Conservation (phyloP, 2,329 filamentous ascomycete species). For the Ceratocystis lukuohia region DNA sequence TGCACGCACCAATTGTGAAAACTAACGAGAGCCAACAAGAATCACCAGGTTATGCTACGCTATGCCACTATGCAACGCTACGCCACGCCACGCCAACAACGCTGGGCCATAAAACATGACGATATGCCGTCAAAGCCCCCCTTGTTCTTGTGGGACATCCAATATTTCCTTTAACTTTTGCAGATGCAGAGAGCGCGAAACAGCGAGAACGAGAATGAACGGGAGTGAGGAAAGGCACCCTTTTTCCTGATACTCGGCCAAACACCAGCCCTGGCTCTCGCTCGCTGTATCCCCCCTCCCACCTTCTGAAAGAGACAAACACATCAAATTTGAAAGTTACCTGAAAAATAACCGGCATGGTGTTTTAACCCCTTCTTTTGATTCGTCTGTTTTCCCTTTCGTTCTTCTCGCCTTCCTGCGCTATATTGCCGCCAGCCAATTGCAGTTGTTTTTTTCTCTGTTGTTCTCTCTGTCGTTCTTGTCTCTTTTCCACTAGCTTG, state of each 20-base stretch:
- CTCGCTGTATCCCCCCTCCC: not conserved
- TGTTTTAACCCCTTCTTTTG: not conserved
- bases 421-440: not conserved
- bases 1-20: conserved; percentile 1
- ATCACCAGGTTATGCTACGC: not conserved
- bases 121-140: conserved; percentile 9
- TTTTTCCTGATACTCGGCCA: not conserved
- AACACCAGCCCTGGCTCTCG: not conserved
- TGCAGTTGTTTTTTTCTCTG: not conserved
- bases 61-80: not conserved
- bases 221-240: not conserved
- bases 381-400: not conserved
- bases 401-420: not conserved
- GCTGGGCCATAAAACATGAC: conserved; percentile 4
- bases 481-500: not conserved
- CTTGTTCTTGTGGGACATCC: not conserved
- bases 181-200: not conserved
- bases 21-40: not conserved
- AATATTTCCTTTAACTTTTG: not conserved
- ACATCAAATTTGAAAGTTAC: not conserved
- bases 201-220: not conserved
- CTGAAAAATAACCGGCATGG: not conserved
- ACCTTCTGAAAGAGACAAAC: not conserved
- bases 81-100: not conserved
- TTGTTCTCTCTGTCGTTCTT: conserved; percentile 3